Conservation (phyloP, 1,139 yeast species). For the Torulaspora globosa region DNA sequence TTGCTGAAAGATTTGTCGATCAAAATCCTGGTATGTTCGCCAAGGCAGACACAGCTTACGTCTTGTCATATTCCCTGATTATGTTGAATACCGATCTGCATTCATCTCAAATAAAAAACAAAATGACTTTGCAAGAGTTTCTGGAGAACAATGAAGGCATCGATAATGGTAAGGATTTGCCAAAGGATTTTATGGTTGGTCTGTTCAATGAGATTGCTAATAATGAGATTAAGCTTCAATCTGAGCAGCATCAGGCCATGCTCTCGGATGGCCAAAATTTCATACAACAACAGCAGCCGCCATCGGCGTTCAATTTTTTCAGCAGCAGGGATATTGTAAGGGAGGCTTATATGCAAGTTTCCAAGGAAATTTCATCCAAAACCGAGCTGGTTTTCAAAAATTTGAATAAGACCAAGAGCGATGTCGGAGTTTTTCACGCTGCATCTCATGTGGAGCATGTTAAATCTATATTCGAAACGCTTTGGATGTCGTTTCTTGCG, state of each 20-base stretch:
- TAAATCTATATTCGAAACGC: constrained; percentile 84
- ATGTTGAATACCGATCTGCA: constrained; percentile 93
- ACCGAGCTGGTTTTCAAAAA: constrained; percentile 80
- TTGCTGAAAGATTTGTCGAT: constrained; percentile 85
- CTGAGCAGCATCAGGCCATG: constrained; percentile 92
- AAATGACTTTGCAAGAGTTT: constrained; percentile 88
- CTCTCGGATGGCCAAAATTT: constrained; percentile 57
- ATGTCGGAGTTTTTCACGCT: constrained; percentile 39
- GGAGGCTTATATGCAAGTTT: constrained; percentile 89
- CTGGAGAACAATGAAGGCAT: constrained; percentile 86
- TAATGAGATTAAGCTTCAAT: constrained; percentile 83
- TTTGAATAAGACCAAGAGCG: constrained; percentile 47
- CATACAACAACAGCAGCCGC: constrained; percentile 39
- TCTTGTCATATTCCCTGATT: constrained; percentile 86
- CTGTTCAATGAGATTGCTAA: constrained; percentile 72
- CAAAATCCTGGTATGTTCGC: constrained; percentile 85
- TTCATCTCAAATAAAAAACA: constrained; percentile 74
- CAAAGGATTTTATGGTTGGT: constrained; percentile 62
- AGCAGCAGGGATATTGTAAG: constrained; percentile 71
- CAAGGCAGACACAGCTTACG: constrained; percentile 91
- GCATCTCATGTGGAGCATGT: constrained; percentile 88
- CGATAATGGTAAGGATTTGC: constrained; percentile 83
- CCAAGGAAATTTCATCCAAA: constrained; percentile 84
- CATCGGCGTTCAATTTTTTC: constrained; percentile 58
- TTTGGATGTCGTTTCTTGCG: constrained; percentile 96